These are phyloP conservation scores for Sarocladium kiliense DNA, from an alignment of 2,329 filamentous ascomycete genomes.

Conservation along the genomic window DNA sequence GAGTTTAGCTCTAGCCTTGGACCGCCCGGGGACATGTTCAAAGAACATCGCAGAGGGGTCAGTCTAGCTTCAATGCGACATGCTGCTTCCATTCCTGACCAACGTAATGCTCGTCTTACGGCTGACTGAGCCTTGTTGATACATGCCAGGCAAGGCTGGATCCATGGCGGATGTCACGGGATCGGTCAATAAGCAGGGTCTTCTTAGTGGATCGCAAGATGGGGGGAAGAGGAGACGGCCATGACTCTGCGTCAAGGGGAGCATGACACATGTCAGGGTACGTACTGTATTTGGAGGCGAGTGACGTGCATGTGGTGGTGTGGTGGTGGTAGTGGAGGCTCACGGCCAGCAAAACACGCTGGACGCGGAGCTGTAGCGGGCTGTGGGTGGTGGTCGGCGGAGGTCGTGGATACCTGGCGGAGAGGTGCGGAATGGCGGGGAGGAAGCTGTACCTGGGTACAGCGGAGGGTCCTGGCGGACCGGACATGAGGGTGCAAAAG, in stretches of 20 bases:
- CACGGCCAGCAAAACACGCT: no score
- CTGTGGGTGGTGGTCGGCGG: not conserved
- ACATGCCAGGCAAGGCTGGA: not conserved
- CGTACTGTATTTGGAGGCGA: not conserved
- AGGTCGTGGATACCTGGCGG: not conserved
- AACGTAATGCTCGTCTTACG: no score
- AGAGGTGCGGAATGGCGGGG: not conserved
- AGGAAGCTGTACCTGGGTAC: not conserved
- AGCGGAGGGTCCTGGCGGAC: not conserved
- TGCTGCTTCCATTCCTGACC: no score
- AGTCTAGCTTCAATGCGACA: no score
- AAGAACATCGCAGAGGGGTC: no score
- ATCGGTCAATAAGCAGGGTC: not conserved
- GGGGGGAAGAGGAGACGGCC: not conserved
- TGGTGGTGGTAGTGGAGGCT: no score
- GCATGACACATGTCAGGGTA: conserved; percentile 3
- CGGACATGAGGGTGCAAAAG: not conserved
- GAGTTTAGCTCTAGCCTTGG: no score
- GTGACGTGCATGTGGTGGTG: not conserved
- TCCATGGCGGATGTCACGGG: not conserved
- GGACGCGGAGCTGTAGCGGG: no score
- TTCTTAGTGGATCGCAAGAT: not conserved
- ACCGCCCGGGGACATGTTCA: no score
- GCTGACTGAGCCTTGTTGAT: no score
- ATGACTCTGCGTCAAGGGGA: not conserved